Conservation (phyloP, 129 eudicot species). For the Centaurea solstitialis region DNA sequence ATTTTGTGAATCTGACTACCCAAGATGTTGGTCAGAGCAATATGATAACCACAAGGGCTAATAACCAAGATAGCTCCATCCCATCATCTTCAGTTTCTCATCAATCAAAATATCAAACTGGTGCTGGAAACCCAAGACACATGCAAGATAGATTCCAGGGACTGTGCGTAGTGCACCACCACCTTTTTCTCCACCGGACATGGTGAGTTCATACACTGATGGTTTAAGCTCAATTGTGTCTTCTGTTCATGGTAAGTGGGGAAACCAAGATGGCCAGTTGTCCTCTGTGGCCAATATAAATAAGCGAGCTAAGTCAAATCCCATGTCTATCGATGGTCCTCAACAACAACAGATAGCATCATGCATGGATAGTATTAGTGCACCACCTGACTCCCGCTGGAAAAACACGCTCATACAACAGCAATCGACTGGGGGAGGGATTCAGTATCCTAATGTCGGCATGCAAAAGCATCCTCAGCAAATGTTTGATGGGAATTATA, state of each 20-base stretch:
- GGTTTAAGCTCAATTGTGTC: conserved; percentile 37
- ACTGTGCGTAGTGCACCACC: conserved; percentile 35
- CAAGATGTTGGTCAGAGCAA: conserved; percentile 46
- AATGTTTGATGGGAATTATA: conserved; percentile 48
- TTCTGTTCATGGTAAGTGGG: conserved; percentile 60
- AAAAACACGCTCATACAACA: conserved; percentile 60
- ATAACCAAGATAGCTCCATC: conserved; percentile 38
- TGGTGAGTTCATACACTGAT: conserved; percentile 44
- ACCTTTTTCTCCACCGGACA: conserved; percentile 58
- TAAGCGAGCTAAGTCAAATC: conserved; percentile 55
- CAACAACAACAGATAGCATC: conserved; percentile 48
- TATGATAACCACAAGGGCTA: conserved; percentile 42
- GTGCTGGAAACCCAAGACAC: conserved; percentile 45
- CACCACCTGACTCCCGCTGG: conserved; percentile 51
- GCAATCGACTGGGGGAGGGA: conserved; percentile 52
- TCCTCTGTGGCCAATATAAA: conserved; percentile 36
- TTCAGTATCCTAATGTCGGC: conserved; percentile 46
- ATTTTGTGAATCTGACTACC: conserved; percentile 30
- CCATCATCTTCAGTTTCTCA: conserved; percentile 43
- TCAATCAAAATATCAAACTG: conserved; percentile 54
- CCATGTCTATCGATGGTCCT: conserved; percentile 35
- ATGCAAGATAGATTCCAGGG: conserved; percentile 59
- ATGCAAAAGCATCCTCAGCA: conserved; percentile 55
- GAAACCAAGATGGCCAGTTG: conserved; percentile 55
- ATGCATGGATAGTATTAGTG: conserved; percentile 46